Percentiles rank a stretch among this genome's conserved stretches.
These are phyloP conservation scores for Penicillium maclennaniae DNA, from an alignment of 495 filamentous ascomycete species.

Conservation along the genomic window DNA sequence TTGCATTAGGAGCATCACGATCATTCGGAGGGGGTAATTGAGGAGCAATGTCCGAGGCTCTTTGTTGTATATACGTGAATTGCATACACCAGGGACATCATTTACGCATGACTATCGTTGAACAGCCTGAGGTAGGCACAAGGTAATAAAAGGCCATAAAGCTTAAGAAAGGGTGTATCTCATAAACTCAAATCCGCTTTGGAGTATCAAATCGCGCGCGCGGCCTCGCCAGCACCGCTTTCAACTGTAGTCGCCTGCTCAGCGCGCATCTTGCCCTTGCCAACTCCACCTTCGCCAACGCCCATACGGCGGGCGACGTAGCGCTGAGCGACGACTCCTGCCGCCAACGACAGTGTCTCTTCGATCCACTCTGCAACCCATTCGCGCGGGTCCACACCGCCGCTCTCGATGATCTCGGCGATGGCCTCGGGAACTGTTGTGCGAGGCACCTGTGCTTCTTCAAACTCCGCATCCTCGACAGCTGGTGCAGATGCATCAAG, in stretches of 20 bases:
- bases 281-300: slow-evolving; percentile 72
- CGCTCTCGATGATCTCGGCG: slow-evolving; percentile 76
- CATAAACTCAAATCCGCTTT: slow-evolving; percentile 9
- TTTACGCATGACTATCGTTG: slow-evolving; percentile 4
- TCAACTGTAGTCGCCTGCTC: slow-evolving; percentile 66
- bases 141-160: not conserved
- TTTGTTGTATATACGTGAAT: slow-evolving; percentile 16
- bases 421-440: slow-evolving; percentile 74
- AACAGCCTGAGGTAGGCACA: not conserved
- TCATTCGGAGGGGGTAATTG: not conserved
- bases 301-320: slow-evolving; percentile 96
- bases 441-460: slow-evolving; percentile 33
- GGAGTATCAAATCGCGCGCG: slow-evolving; percentile 54
- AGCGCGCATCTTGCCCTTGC: slow-evolving; percentile 73
- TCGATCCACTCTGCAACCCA: slow-evolving; percentile 98
- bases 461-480: slow-evolving; percentile 35
- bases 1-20: slow-evolving; percentile 12
- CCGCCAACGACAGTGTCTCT: slow-evolving; percentile 72
- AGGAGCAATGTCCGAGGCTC: not conserved
- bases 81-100: slow-evolving; percentile 2
- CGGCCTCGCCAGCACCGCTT: slow-evolving; percentile 77
- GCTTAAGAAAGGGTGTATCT: slow-evolving; percentile 19
- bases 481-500: slow-evolving; percentile 69
- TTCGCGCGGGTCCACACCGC: slow-evolving; percentile 90
- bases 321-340: slow-evolving; percentile 88